Evolutionary conservation across 306 rosid genomes (phyloP), one percentile per base, ranked within the genome.

Genomic region (Luffa aegyptiaca): DNA sequence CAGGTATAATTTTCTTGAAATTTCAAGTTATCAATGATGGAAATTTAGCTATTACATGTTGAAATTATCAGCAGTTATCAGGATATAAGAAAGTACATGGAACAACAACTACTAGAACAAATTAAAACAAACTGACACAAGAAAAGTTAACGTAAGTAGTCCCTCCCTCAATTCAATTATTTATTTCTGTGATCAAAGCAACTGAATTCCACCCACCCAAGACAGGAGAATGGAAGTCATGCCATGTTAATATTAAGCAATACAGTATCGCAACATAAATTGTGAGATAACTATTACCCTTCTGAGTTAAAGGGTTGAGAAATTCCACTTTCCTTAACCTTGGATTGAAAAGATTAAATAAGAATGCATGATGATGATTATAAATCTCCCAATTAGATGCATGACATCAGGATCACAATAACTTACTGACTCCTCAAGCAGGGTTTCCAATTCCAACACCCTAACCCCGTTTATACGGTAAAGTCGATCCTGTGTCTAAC

Each of bases 401-500:
- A 71, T 46, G 76, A 70, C 37, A 45, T 46, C 76, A 71, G 12
- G 76, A 71, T 46, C 76, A 71, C 57, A 71, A 46, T 46, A 71
- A 71, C 76, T 71, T 71, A 71, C 76, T 12, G 76, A 71, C 76
- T 45, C 76, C 76, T 71, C n/a, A 21, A 26, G 56, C 42, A 71
- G 57, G 39, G 56, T 45, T 71, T 46, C 41, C 57, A 63, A 35
- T 71, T 46, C 41, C 57, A 63, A 35, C 70, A 35, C 70, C 42
- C 70, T 44, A 45, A 21, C 56, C 76, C 21, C 11, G 76, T 70
- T 70, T 70, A 70, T 39, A 46, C 37, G 56, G 56, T 44, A 85
- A 87, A 41, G 84, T 57, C 76, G 84, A 79, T 84, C 84, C 88
- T 80, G 81, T 12, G 83, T 51, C 77, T 83, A 81, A 74, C 84